Evolutionary conservation across 2,329 filamentous ascomycete genomes (phyloP).

Genomic region (Oidium heveae): DNA sequence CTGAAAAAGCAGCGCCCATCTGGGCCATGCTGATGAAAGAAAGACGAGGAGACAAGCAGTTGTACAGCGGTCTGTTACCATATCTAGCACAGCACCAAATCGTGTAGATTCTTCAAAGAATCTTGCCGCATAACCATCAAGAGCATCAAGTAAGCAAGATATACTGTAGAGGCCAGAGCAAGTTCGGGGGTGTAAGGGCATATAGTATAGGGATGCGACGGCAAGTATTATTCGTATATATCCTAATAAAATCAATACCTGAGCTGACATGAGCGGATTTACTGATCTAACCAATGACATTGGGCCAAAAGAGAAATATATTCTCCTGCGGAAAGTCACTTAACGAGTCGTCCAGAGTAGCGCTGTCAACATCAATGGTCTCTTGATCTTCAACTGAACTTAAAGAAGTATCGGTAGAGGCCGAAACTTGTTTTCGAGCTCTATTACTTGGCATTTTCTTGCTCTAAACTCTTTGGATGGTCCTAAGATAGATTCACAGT

Average conservation of each 20-base stretch:
- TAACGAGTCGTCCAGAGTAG: background rate
- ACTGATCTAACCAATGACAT: constrained; percentile 42
- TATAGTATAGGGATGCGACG: constrained; percentile 87
- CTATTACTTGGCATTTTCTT: no score
- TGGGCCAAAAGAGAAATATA: constrained; percentile 61
- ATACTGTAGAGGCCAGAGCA: constrained; percentile 80
- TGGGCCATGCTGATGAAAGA: constrained; percentile 76
- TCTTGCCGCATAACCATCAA: constrained; percentile 83
- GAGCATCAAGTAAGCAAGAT: constrained; percentile 81
- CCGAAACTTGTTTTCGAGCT: no score
- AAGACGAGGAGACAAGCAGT: constrained; percentile 90
- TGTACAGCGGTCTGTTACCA: constrained; percentile 96
- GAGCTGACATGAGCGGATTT: background rate
- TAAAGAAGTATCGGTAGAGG: no score
- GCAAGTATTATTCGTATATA: constrained; percentile 60
- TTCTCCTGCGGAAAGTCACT: constrained; percentile 29
- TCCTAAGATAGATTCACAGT: no score
- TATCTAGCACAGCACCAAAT: constrained; percentile 91
- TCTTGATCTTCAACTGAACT: background rate
- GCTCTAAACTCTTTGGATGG: no score
- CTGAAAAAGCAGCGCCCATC: constrained; percentile 88
- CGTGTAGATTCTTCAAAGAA: constrained; percentile 73
- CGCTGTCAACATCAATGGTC: background rate
- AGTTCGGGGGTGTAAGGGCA: constrained; percentile 93
- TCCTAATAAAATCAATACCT: constrained; percentile 22